Percentiles rank a stretch among this genome's conserved stretches.
Conservation (phyloP, 208 protist genomes). For the Acanthamoeba healyi region DNA sequence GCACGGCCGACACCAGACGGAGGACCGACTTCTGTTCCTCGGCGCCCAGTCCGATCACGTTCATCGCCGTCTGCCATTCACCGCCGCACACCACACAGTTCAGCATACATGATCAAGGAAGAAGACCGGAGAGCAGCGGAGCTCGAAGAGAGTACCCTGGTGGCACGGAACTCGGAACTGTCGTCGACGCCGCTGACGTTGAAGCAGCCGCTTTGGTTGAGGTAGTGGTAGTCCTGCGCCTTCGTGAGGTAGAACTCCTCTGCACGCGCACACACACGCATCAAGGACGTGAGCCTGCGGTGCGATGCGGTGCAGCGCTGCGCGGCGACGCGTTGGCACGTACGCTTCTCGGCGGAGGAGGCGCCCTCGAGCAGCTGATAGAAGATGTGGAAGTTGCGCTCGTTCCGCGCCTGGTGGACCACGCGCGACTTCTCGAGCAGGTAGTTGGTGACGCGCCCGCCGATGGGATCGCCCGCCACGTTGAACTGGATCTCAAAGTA, state of each 20-base stretch:
- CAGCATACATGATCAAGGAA: not conserved
- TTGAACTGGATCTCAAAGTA: conserved; percentile 89
- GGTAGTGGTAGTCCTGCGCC: conserved; percentile 88
- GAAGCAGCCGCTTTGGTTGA: conserved; percentile 88
- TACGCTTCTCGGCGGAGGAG: conserved; percentile 29
- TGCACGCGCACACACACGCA: not conserved
- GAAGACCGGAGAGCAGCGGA: not conserved
- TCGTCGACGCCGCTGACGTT: conserved; percentile 90
- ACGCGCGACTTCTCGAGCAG: conserved; percentile 81
- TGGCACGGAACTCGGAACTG: conserved; percentile 87
- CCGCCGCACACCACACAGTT: conserved; percentile 89
- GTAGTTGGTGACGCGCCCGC: conserved; percentile 81
- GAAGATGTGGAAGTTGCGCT: conserved; percentile 97
- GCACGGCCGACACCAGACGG: conserved; percentile 87
- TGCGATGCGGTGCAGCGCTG: too few relatives aligned
- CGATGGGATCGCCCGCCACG: conserved; percentile 70
- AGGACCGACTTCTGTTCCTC: conserved; percentile 84
- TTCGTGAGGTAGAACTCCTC: conserved; percentile 49
- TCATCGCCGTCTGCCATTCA: conserved; percentile 95
- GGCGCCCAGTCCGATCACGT: conserved; percentile 90
- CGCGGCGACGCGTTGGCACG: too few relatives aligned
- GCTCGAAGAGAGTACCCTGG: conserved; percentile 75
- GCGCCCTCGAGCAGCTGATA: conserved; percentile 90
- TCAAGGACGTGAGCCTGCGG: not conserved
- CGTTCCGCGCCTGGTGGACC: conserved; percentile 79